Base-by-base conservation (phyloP, 768 basidiomycete genomes). In the Trametes cinnabarina region DNA sequence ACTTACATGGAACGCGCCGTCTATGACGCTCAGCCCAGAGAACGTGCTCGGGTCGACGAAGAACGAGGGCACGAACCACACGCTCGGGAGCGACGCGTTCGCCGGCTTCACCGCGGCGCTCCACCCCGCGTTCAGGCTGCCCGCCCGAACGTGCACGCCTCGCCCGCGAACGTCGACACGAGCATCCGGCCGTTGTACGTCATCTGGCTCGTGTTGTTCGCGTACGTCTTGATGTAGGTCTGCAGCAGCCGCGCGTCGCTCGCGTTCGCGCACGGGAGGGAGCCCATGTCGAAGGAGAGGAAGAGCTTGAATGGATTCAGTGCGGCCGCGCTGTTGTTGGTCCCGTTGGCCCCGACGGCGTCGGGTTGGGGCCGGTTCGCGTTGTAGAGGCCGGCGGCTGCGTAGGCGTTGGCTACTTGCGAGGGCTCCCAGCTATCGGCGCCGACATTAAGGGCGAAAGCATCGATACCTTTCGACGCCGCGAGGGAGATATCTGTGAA, bases 401-500 rank as follows among this genome's bases (percentile, higher is more conserved):
- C 77, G 70, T 72, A 91, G 75, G 88, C 90, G 55, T 84, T 79
- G 35, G 79, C 76, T 9, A 91, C 81, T 50, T 83, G 82, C 42
- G 72, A 73, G 35, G 79, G 74, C 63, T 90, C 81, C 86, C 87
- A 91, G 40, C 69, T 60, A 64, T 89, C 86, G 0, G 63, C 65
- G 22, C 90, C 90, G 43, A 86, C 76, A 66, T 91, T 91, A 54
- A 92, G 76, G 0, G 86, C 86, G 69, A 88, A 88, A 1, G 77
- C 87, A 58, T 88, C 87, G 61, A 89, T 80, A 15, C 85, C 85
- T 55, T 76, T 79, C 5, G 76, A 68, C 55, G 80, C 72, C 0
- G 88, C 88, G 15, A 84, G 77, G 3, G 61, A 26, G 22, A 88
- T 81, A 64, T 89, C 78, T 57, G 50, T 17, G 4, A 35, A 17